Conservation (phyloP, 371 early-diverging fungal species). For the Rhizomucor pusillus region DNA sequence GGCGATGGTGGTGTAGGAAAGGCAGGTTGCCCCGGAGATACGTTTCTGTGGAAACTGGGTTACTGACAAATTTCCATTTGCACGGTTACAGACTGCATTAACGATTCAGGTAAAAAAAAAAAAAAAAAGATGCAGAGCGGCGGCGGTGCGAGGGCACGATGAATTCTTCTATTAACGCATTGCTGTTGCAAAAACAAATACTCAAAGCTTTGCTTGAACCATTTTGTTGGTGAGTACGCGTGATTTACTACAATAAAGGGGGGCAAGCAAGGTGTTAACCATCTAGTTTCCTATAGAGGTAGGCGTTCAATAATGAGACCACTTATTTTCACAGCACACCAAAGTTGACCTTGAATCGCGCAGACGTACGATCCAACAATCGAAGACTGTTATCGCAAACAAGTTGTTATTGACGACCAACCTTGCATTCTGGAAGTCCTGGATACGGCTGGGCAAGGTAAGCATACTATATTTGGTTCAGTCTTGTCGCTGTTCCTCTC, state of each 20-base stretch:
- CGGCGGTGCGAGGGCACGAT: neutral
- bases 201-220: conserved; percentile 61
- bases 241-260: conserved; percentile 4
- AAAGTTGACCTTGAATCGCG: too few relatives aligned
- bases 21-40: conserved; percentile 8
- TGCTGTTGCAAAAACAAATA: neutral
- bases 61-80: neutral
- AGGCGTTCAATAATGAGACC: too few relatives aligned
- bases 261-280: conserved; percentile 1
- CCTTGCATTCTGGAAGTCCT: conserved; percentile 92
- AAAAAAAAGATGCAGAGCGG: too few relatives aligned
- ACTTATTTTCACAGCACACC: too few relatives aligned
- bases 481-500: neutral
- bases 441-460: conserved; percentile 93
- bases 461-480: neutral
- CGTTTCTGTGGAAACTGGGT: neutral
- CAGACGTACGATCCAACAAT: conserved; percentile 96
- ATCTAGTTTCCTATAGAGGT: neutral
- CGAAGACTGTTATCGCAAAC: conserved; percentile 94
- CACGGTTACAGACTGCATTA: conserved; percentile 11
- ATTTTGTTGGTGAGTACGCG: conserved; percentile 58
- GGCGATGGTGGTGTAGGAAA: conserved; percentile 27
- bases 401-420: conserved; percentile 95
- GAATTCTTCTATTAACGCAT: neutral
- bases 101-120: conserved; percentile 16